These are phyloP conservation scores for Turnera subulata DNA, from an alignment of 345 rosid species.

Conservation along the genomic window DNA sequence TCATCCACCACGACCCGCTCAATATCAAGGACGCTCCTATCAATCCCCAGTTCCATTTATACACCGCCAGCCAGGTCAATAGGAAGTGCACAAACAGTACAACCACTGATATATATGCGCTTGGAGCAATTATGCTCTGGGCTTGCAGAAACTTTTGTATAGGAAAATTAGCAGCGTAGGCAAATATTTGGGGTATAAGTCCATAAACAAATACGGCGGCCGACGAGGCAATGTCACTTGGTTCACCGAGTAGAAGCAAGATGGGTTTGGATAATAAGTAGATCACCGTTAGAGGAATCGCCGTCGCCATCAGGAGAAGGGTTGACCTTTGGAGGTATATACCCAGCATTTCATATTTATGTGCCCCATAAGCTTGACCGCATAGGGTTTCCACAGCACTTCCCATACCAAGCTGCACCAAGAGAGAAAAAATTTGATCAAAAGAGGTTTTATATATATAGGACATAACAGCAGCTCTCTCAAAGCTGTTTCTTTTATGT, in stretches of 20 bases:
- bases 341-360: constrained; percentile 58
- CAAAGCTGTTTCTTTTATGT: too few relatives aligned
- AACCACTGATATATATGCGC: constrained; percentile 20
- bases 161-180: constrained; percentile 51
- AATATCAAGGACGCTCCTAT: constrained; percentile 19
- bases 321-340: constrained; percentile 67
- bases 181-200: constrained; percentile 27
- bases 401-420: constrained; percentile 43
- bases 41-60: constrained; percentile 20
- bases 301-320: constrained; percentile 44
- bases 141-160: constrained; percentile 34
- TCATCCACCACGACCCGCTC: constrained; percentile 26
- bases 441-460: too few relatives aligned
- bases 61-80: constrained; percentile 19
- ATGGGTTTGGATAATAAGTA: constrained; percentile 52
- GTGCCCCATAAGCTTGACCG: constrained; percentile 85
- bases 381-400: constrained; percentile 83
- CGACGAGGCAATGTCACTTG: constrained; percentile 47
- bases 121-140: constrained; percentile 23
- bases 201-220: constrained; percentile 43
- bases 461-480: too few relatives aligned
- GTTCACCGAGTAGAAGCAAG: constrained; percentile 48
- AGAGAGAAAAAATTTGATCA: too few relatives aligned
- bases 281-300: constrained; percentile 45
- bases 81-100: constrained; percentile 16